Conservation (phyloP, 2,329 filamentous ascomycete species). For the Arthroderma sp. region DNA sequence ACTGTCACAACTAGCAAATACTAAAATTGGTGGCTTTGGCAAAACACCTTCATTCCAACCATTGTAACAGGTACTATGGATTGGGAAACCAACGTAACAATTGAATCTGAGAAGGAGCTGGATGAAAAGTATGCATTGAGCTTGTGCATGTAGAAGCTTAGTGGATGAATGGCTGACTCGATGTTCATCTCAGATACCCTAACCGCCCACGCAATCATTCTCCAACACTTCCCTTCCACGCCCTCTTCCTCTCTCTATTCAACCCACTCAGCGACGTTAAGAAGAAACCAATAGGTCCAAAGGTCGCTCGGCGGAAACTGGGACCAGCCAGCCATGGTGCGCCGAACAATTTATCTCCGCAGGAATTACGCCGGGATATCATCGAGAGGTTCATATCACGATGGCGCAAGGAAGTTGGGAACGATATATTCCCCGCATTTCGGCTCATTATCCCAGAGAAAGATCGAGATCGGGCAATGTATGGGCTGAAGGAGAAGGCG, state of each 20-base stretch:
- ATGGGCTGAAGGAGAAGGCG: conserved; percentile 82
- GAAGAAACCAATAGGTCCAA: conserved; percentile 50
- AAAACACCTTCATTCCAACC: too few relatives aligned
- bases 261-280: conserved; percentile 68
- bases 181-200: conserved; percentile 50
- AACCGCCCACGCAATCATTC: conserved; percentile 69
- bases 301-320: conserved; percentile 42
- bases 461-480: conserved; percentile 82
- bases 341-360: conserved; percentile 44
- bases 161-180: background rate
- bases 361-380: conserved; percentile 66
- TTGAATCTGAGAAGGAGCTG: conserved; percentile 31
- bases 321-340: conserved; percentile 42
- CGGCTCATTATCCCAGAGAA: conserved; percentile 86
- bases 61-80: background rate
- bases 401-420: conserved; percentile 79
- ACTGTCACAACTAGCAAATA: too few relatives aligned
- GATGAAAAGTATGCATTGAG: conserved; percentile 33
- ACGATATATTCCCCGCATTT: conserved; percentile 87
- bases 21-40: too few relatives aligned
- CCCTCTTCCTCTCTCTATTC: conserved; percentile 65
- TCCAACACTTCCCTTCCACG: conserved; percentile 68
- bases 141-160: background rate
- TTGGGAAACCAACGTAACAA: background rate
- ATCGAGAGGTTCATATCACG: conserved; percentile 73